Evolutionary conservation across 805 yeast genomes (phyloP).

Genomic region (Pichia cephalocereana): DNA sequence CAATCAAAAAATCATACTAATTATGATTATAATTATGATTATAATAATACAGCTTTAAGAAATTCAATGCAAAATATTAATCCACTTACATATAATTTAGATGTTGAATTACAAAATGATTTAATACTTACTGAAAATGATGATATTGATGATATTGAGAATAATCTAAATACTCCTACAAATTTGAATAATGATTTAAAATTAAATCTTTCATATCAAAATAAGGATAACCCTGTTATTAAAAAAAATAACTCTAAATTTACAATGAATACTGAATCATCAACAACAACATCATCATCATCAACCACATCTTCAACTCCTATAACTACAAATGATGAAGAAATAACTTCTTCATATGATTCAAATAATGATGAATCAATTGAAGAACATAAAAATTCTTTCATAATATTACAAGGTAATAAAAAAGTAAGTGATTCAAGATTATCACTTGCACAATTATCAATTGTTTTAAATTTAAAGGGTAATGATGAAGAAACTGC

Average conservation of each 20-base stretch:
- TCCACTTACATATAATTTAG: neutral
- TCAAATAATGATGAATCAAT: neutral
- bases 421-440: slow-evolving; percentile 38
- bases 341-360: neutral
- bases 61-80: neutral
- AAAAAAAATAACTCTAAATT: neutral
- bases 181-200: too few species aligned
- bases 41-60: neutral
- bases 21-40: neutral
- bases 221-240: neutral
- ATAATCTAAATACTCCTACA: neutral
- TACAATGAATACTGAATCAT: neutral
- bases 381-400: neutral
- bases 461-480: slow-evolving; percentile 40
- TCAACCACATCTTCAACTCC: too few species aligned
- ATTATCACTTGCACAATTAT: slow-evolving; percentile 46
- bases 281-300: too few species aligned
- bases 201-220: neutral
- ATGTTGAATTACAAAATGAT: neutral
- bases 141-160: neutral
- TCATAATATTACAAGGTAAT: neutral
- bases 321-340: too few species aligned
- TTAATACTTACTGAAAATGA: neutral
- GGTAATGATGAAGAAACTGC: slow-evolving; percentile 46
- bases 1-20: neutral